Evolutionary conservation across 805 yeast genomes (phyloP), one percentile per base, ranked within the genome.

Genomic region (Yamadazyma akitaensis): DNA sequence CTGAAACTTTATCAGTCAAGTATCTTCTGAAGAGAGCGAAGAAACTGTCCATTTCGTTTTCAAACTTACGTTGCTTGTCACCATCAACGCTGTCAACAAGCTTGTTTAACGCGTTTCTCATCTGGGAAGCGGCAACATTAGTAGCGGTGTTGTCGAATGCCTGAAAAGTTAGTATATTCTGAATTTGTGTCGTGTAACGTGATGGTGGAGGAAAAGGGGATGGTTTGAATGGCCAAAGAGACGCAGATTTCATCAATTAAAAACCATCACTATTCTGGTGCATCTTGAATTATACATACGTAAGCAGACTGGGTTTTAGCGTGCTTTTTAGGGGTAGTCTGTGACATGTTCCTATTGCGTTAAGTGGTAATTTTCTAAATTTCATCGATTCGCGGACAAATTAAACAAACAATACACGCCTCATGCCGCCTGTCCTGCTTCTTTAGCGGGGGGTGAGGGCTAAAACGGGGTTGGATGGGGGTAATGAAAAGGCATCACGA

Each of bases 71-170:
- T 58, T 76, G 80, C 14, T 72, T 75, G 28, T 65, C 54, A 56
- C 76, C 85, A 17, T 70, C 66, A 46, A 88, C 86, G n/a, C 90
- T 77, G 67, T 92, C 98, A 42, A 91, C 84, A 64, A 92, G 75
- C 67, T 79, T 81, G 79, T 92, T 92, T 69, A 94, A 80, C 1
- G 96, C 92, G 66, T 94, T 92, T 64, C 98, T 84, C 98, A 92
- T 94, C 70, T 89, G 97, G 53, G 96, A 85, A 5, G 98, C 97
- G 25, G 98, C 96, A 51, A 90, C 94, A 53, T 88, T 88, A 47
- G 96, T 88, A 40, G 96, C 88, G 53, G 95, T 88, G 73, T 88
- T 88, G 69, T 92, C 99, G 61, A 94, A 92, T 18, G 96, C 96
- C 79, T 83, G 11, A 33, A 26, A 32, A 13, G 53, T 50, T 46